Evolutionary conservation across 2,329 filamentous ascomycete species (phyloP).

Genomic region (Plenodomus lindquistii): DNA sequence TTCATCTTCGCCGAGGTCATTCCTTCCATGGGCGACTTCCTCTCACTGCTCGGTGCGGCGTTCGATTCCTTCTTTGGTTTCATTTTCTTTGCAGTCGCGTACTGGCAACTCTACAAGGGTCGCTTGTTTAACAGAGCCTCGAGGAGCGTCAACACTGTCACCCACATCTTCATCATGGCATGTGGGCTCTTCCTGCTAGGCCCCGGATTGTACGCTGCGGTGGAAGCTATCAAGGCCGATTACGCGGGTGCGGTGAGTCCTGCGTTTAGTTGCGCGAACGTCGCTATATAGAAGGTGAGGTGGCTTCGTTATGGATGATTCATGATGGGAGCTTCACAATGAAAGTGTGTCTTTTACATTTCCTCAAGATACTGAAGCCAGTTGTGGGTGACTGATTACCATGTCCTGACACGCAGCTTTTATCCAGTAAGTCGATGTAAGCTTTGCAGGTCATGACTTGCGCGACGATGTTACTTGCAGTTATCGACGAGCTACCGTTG

Average conservation of each 20-base stretch:
- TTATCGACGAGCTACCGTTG: no score
- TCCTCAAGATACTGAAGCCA: no score
- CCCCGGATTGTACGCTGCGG: constrained; percentile 57
- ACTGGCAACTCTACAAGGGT: constrained; percentile 71
- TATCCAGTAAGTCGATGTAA: no score
- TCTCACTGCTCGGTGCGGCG: constrained; percentile 74
- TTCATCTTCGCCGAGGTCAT: constrained; percentile 92
- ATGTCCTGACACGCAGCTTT: no score
- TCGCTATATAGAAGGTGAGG: constrained; percentile 53
- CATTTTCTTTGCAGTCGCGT: constrained; percentile 87
- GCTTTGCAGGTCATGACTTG: no score
- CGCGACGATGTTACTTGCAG: no score
- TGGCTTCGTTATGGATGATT: no score
- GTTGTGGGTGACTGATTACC: no score
- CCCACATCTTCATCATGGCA: constrained; percentile 52
- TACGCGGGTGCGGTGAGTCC: constrained; percentile 51
- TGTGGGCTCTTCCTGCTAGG: constrained; percentile 56
- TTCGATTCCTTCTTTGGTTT: constrained; percentile 93
- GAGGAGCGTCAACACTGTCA: constrained; percentile 49
- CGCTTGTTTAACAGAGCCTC: constrained; percentile 54
- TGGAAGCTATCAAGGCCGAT: constrained; percentile 57
- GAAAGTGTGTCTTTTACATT: no score
- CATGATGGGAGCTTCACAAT: no score
- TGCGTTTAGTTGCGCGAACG: constrained; percentile 56
- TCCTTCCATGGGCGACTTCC: constrained; percentile 79